Percentiles rank a stretch among this genome's conserved stretches.
Conservation (phyloP, 495 filamentous ascomycete genomes). For the Cetradonia linearis region DNA sequence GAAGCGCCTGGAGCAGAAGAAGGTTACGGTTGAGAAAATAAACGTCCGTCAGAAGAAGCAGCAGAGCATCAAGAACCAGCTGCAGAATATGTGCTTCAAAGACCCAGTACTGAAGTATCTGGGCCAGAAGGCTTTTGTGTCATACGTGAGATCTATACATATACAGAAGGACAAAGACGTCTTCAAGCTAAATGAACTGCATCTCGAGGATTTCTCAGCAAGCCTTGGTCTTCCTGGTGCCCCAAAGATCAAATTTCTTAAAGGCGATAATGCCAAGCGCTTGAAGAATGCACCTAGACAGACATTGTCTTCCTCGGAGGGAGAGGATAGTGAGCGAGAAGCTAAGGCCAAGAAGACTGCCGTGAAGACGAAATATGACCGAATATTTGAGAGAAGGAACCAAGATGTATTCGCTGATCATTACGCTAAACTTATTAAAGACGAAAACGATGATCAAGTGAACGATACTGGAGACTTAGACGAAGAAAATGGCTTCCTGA, state of each 20-base stretch:
- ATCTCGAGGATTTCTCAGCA: slow-evolving; percentile 73
- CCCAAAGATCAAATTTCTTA: slow-evolving; percentile 82
- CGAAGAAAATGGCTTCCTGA: slow-evolving; percentile 70
- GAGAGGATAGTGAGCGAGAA: slow-evolving; percentile 46
- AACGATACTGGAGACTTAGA: slow-evolving; percentile 39
- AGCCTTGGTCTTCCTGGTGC: slow-evolving; percentile 84
- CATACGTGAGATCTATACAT: slow-evolving; percentile 71
- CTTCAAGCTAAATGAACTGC: slow-evolving; percentile 70
- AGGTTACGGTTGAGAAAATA: slow-evolving; percentile 73
- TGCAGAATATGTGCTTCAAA: slow-evolving; percentile 92
- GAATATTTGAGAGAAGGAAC: slow-evolving; percentile 92
- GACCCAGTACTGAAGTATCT: slow-evolving; percentile 90
- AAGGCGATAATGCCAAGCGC: slow-evolving; percentile 74
- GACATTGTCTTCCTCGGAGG: slow-evolving; percentile 40
- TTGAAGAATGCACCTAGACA: slow-evolving; percentile 75
- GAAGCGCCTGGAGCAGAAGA: slow-evolving; percentile 70
- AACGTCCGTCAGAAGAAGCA: slow-evolving; percentile 84
- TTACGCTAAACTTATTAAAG: slow-evolving; percentile 74
- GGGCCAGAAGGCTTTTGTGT: slow-evolving; percentile 89
- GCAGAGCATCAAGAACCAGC: slow-evolving; percentile 63
- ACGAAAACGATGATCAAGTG: slow-evolving; percentile 37
- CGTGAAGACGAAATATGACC: slow-evolving; percentile 85
- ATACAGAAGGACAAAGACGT: slow-evolving; percentile 88
- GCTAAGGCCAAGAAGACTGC: slow-evolving; percentile 42
- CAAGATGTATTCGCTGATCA: slow-evolving; percentile 89